A percentile compares a stretch with the other conserved stretches of the same genome.
These are phyloP conservation scores for Jaenimonas drosophilae DNA, from an alignment of 208 protist species.

Conservation along the genomic window DNA sequence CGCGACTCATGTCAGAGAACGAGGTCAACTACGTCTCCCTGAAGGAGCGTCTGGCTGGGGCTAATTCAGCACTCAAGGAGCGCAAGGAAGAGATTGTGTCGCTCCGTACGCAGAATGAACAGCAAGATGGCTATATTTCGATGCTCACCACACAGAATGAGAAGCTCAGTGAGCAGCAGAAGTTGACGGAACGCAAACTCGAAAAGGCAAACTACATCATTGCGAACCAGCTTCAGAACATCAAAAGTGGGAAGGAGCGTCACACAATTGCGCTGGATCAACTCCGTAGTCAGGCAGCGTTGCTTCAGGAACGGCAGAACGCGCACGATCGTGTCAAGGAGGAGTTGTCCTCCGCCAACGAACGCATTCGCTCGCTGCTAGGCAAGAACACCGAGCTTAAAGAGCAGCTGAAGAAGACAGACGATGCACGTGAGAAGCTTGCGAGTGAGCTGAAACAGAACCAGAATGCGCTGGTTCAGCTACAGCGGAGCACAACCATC, in stretches of 20 bases:
- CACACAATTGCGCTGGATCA: conserved; percentile 47
- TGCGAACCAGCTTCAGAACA: conserved; percentile 61
- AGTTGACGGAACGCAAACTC: conserved; percentile 26
- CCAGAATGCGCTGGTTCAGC: conserved; percentile 63
- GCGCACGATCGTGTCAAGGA: conserved; percentile 24
- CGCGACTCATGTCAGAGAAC: conserved; percentile 53
- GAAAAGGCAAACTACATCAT: conserved; percentile 86
- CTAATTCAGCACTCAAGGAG: conserved; percentile 22
- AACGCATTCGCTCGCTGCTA: conserved; percentile 27
- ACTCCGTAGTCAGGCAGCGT: conserved; percentile 29
- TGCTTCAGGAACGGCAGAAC: conserved; percentile 45
- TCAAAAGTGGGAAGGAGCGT: conserved; percentile 48
- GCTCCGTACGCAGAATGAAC: conserved; percentile 51
- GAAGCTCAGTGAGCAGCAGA: conserved; percentile 28
- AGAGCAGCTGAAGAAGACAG: conserved; percentile 55
- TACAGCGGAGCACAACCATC: conserved; percentile 69
- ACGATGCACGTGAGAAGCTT: conserved; percentile 48
- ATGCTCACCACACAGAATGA: conserved; percentile 67
- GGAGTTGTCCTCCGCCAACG: conserved; percentile 23
- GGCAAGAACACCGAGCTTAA: conserved; percentile 48
- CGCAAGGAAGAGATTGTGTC: conserved; percentile 58
- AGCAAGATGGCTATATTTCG: conserved; percentile 70
- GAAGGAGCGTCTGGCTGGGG: conserved; percentile 49
- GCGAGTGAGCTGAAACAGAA: conserved; percentile 62
- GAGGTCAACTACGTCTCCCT: conserved; percentile 70